Conservation (phyloP, 169 alveolate species). For the Sarcocystis neurona region DNA sequence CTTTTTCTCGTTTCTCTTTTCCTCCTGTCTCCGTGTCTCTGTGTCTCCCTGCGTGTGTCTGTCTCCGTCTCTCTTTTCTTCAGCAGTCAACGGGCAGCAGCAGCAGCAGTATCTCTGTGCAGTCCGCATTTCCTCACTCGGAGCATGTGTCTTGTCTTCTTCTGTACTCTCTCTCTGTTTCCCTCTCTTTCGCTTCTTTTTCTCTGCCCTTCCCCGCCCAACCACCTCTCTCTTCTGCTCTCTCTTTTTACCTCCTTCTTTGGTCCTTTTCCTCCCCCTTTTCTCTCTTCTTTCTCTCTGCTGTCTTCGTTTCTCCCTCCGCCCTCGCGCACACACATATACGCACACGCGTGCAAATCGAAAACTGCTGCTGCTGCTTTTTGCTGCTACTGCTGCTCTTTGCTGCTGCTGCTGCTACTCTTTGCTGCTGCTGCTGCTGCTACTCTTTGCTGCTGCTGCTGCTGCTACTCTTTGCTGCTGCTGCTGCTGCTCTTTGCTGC, state of each 20-base stretch:
- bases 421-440: not conserved
- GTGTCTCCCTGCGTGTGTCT: no score
- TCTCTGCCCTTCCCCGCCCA: not conserved
- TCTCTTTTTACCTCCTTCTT: not conserved
- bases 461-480: not conserved
- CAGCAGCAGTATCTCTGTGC: no score
- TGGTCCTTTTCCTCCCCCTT: not conserved
- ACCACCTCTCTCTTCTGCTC: not conserved
- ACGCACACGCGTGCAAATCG: not conserved
- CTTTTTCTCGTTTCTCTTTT: no score
- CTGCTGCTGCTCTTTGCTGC: no score
- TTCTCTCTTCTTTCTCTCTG: not conserved
- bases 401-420: slow-evolving; percentile 23
- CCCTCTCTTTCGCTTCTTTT: no score
- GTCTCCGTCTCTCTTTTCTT: no score
- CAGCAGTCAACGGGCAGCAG: no score
- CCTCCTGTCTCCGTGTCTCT: no score
- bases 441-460: not conserved
- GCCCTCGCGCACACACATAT: not conserved
- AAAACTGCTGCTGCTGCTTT: slow-evolving; percentile 4
- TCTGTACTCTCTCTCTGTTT: no score
- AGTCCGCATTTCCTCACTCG: no score
- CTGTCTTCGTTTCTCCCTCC: not conserved
- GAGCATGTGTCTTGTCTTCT: no score
- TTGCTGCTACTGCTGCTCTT: slow-evolving; percentile 31